phyloP scores from a whole-genome alignment of 257 asterid species.

The Solanum sejunctum region DNA sequence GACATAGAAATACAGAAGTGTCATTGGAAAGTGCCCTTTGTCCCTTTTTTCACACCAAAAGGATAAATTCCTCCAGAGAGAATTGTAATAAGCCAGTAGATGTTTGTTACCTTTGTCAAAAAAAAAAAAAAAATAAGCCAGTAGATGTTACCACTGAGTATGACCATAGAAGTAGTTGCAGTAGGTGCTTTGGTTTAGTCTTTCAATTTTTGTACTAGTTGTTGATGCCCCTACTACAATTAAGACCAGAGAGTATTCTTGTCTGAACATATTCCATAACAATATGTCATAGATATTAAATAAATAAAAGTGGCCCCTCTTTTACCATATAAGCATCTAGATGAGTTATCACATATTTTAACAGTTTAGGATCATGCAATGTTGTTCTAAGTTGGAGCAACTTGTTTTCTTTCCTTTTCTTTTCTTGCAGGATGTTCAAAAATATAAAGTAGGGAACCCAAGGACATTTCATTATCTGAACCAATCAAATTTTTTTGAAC shows the following conservation, averaged over 20 bases:
- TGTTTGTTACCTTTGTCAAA: not conserved
- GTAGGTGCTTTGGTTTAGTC: not conserved
- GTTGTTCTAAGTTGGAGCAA: not conserved
- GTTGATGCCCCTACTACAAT: not conserved
- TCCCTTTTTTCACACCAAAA: not conserved
- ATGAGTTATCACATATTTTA: not conserved
- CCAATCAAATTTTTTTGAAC: conserved; percentile 55
- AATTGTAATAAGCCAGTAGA: not conserved
- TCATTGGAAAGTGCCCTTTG: not conserved
- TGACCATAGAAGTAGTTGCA: not conserved
- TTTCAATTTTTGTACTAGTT: not conserved
- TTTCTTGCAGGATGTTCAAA: conserved; percentile 45
- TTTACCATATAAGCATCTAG: not conserved
- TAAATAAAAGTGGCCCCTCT: not conserved
- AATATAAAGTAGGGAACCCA: conserved; percentile 62
- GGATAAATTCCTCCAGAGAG: not conserved
- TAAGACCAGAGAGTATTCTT: not conserved
- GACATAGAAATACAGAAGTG: not conserved
- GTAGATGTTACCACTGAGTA: not conserved
- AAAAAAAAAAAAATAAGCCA: not conserved
- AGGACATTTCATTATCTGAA: conserved; percentile 68
- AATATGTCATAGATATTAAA: not conserved
- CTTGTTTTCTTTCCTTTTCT: not conserved
- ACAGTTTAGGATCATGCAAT: not conserved
- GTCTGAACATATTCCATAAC: not conserved